phyloP scores from a whole-genome alignment of 129 eudicot genomes.

The Mikania micrantha region DNA sequence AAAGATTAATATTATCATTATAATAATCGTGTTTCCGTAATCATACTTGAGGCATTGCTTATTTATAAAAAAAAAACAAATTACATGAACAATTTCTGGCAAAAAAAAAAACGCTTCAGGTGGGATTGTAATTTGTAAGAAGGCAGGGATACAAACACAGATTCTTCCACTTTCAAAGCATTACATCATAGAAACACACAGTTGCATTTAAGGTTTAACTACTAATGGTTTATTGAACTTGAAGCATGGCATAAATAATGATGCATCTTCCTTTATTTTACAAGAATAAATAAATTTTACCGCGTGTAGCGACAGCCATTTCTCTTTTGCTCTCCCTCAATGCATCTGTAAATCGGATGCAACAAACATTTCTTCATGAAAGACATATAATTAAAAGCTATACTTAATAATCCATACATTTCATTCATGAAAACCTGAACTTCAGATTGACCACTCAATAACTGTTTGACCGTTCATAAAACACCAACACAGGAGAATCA shows the following conservation, averaged over 20 bases:
- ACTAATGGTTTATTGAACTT: slow-evolving; percentile 3
- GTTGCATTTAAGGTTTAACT: background rate
- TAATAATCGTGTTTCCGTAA: background rate
- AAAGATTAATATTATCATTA: background rate
- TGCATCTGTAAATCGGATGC: slow-evolving; percentile 49
- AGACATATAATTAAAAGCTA: background rate
- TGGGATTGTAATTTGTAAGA: too few species aligned
- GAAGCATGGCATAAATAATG: background rate
- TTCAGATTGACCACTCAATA: background rate
- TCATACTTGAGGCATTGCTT: background rate
- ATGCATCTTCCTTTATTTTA: background rate
- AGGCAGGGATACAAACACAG: too few species aligned
- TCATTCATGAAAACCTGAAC: background rate
- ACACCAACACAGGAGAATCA: background rate
- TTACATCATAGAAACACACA: background rate
- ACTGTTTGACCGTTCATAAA: background rate
- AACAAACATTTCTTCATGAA: background rate
- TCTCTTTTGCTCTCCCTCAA: slow-evolving; percentile 82
- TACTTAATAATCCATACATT: background rate
- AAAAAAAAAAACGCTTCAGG: too few species aligned
- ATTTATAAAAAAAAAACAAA: background rate
- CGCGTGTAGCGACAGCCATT: slow-evolving; percentile 81
- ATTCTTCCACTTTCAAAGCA: background rate
- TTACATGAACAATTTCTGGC: background rate
- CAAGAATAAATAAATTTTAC: slow-evolving; percentile 24